Evolutionary conservation across 2,329 filamentous ascomycete species (phyloP).

Genomic region (Cercospora berteroae): DNA sequence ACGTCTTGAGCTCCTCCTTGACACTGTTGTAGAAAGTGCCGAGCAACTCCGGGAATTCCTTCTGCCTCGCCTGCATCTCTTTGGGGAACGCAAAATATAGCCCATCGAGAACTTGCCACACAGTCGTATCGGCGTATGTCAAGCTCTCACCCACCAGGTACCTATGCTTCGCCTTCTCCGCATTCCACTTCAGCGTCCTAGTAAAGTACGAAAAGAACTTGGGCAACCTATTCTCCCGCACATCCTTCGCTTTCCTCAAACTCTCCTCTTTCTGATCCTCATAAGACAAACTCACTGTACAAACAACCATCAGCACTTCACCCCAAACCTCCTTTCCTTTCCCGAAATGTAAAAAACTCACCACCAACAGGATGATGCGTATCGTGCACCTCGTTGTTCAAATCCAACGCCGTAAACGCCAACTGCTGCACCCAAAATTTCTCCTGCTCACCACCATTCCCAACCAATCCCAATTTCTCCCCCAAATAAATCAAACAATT

Average conservation of each 20-base stretch:
- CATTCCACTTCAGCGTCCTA: conserved; percentile 59
- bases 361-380: conserved; percentile 63
- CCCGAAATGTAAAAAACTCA: neutral
- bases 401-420: conserved; percentile 67
- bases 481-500: conserved; percentile 73
- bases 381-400: conserved; percentile 71
- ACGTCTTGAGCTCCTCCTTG: conserved; percentile 64
- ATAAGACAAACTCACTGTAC: conserved; percentile 53
- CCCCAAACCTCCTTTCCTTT: no score
- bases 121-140: conserved; percentile 69
- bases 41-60: conserved; percentile 62
- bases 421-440: conserved; percentile 62
- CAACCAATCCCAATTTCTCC: conserved; percentile 57
- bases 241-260: conserved; percentile 57
- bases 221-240: conserved; percentile 61
- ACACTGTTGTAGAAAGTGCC: conserved; percentile 60
- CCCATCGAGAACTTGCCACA: conserved; percentile 64
- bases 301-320: no score
- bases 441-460: conserved; percentile 45
- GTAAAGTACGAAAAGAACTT: conserved; percentile 73
- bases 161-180: conserved; percentile 55
- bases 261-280: conserved; percentile 73
- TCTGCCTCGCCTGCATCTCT: conserved; percentile 56
- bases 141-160: conserved; percentile 65
- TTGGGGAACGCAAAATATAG: conserved; percentile 68